These are phyloP conservation scores for Diaporthe nobilis DNA, from an alignment of 2,329 filamentous ascomycete genomes.

Conservation along the genomic window DNA sequence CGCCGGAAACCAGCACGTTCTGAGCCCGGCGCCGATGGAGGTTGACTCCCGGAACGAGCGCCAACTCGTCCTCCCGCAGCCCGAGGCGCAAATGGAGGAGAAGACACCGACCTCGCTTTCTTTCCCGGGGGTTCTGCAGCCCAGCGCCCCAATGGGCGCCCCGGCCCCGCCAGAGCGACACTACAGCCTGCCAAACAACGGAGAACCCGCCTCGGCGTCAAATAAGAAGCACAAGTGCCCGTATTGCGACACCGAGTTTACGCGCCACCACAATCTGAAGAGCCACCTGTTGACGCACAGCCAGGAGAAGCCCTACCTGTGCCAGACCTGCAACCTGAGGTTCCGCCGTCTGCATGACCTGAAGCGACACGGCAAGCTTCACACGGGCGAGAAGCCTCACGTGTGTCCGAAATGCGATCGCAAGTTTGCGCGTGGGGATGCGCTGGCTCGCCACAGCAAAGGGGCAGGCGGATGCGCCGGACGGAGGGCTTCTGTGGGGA, in stretches of 20 bases:
- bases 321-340: constrained; percentile 91
- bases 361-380: constrained; percentile 95
- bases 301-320: constrained; percentile 97
- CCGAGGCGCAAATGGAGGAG: constrained; percentile 65
- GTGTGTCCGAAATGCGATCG: constrained; percentile 95
- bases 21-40: constrained; percentile 68
- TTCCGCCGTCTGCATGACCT: constrained; percentile 95
- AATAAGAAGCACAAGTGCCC: constrained; percentile 95
- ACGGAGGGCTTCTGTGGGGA: constrained; percentile 86
- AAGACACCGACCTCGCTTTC: constrained; percentile 66
- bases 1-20: constrained; percentile 52
- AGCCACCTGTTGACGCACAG: constrained; percentile 97
- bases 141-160: constrained; percentile 58
- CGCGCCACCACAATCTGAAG: constrained; percentile 96
- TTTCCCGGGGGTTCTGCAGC: constrained; percentile 67
- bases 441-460: constrained; percentile 93
- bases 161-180: constrained; percentile 60
- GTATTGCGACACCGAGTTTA: constrained; percentile 97
- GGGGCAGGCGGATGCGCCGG: constrained; percentile 96
- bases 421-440: constrained; percentile 95
- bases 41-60: constrained; percentile 60
- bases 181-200: constrained; percentile 67
- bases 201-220: constrained; percentile 74
- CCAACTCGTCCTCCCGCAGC: constrained; percentile 54
- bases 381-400: constrained; percentile 96